Evolutionary conservation across 257 asterid genomes (phyloP).

Genomic region (Mitragyna speciosa): DNA sequence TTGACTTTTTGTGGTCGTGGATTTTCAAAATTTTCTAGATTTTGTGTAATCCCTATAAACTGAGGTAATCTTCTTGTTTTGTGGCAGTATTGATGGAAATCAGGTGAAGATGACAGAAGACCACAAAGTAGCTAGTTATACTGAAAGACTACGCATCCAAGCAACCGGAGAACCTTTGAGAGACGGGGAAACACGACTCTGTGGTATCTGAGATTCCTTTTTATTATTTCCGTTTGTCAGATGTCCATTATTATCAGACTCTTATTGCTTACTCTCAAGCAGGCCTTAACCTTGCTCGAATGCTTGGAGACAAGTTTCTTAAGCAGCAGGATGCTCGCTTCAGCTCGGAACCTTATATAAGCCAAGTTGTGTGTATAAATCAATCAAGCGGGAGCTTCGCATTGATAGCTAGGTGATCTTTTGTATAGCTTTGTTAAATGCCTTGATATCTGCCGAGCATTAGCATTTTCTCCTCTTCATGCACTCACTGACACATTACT

Average conservation of each 20-base stretch:
- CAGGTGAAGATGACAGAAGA: constrained; percentile 95
- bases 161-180: constrained; percentile 73
- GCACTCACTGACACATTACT: not conserved
- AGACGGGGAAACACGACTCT: constrained; percentile 91
- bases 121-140: constrained; percentile 72
- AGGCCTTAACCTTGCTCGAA: constrained; percentile 94
- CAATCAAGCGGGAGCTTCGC: constrained; percentile 62
- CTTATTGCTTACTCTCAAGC: constrained; percentile 20
- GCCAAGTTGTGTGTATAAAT: constrained; percentile 55
- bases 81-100: constrained; percentile 72
- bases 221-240: constrained; percentile 5
- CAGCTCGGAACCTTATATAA: constrained; percentile 87
- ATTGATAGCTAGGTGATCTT: constrained; percentile 74
- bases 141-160: constrained; percentile 84
- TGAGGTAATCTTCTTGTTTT: constrained; percentile 1
- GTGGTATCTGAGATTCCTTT: constrained; percentile 52
- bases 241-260: constrained; percentile 18
- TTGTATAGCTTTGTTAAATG: not conserved
- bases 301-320: constrained; percentile 97
- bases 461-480: not conserved
- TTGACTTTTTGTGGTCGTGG: not conserved
- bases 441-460: constrained; percentile 13
- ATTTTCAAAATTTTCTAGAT: not conserved
- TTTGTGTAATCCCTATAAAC: not conserved
- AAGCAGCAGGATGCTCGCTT: constrained; percentile 90